Evolutionary conservation across 805 yeast species (phyloP).

Genomic region (Wickerhamomyces ciferrii): DNA sequence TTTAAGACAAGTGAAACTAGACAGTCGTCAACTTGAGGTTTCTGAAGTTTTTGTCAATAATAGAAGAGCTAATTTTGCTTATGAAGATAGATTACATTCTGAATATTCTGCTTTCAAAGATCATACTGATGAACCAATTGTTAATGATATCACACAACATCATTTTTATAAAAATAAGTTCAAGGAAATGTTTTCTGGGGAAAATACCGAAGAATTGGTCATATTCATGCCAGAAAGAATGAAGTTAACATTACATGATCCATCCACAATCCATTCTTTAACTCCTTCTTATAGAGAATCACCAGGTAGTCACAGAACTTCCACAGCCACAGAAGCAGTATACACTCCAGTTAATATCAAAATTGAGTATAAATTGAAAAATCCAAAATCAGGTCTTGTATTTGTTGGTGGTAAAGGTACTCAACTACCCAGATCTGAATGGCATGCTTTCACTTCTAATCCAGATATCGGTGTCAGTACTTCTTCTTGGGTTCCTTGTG

Average conservation of each 20-base stretch:
- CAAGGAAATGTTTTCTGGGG: conserved; percentile 45
- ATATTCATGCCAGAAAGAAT: conserved; percentile 63
- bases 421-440: conserved; percentile 33
- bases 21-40: conserved; percentile 72
- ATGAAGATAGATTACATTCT: conserved; percentile 45
- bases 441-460: conserved; percentile 88
- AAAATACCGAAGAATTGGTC: conserved; percentile 58
- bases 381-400: conserved; percentile 68
- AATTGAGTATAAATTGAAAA: conserved; percentile 58
- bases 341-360: conserved; percentile 72
- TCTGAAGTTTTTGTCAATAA: conserved; percentile 62
- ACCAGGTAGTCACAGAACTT: conserved; percentile 26
- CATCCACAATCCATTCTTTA: conserved; percentile 26
- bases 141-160: conserved; percentile 41
- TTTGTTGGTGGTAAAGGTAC: conserved; percentile 62
- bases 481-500: conserved; percentile 97
- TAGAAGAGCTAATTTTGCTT: conserved; percentile 46
- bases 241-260: conserved; percentile 54
- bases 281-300: conserved; percentile 36
- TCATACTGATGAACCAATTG: conserved; percentile 8
- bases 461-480: conserved; percentile 75
- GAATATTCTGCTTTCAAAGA: conserved; percentile 30
- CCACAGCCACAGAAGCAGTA: conserved; percentile 32
- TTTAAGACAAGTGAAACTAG: conserved; percentile 60
- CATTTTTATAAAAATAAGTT: conserved; percentile 51